These are phyloP conservation scores for Pharus latifolius DNA, from an alignment of 176 grass and related monocot species.

Conservation along the genomic window DNA sequence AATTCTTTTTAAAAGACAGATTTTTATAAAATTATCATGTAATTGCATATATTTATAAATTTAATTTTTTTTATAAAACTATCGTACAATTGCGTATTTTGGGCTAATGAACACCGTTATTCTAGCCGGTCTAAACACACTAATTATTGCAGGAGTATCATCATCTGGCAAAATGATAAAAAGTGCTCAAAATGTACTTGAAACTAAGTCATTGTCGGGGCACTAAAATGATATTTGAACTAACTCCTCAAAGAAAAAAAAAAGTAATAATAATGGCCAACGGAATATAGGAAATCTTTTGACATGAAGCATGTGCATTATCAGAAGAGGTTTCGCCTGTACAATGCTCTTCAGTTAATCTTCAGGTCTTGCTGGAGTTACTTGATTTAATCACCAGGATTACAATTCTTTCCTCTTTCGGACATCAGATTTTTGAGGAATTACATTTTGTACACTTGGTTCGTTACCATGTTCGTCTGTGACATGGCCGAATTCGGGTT, in stretches of 20 bases:
- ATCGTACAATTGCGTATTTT: too few species aligned
- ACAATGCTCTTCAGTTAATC: conserved; percentile 40
- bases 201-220: neutral
- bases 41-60: too few species aligned
- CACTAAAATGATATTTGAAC: too few species aligned
- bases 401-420: neutral
- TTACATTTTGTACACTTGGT: conserved; percentile 34
- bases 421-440: neutral
- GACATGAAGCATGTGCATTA: conserved; percentile 19
- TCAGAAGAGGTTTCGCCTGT: conserved; percentile 35
- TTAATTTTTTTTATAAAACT: too few species aligned
- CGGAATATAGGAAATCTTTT: neutral
- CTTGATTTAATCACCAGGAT: neutral
- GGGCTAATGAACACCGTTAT: too few species aligned
- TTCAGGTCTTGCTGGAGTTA: conserved; percentile 23
- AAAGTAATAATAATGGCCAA: neutral
- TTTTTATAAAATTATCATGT: too few species aligned
- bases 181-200: neutral
- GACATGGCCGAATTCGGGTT: conserved; percentile 8
- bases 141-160: neutral
- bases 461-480: conserved; percentile 1
- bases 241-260: neutral
- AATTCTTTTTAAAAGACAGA: too few species aligned
- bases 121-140: too few species aligned
- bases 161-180: too few species aligned